phyloP scores from a whole-genome alignment of 441 rosid genomes.

The Populus tomentosa region DNA sequence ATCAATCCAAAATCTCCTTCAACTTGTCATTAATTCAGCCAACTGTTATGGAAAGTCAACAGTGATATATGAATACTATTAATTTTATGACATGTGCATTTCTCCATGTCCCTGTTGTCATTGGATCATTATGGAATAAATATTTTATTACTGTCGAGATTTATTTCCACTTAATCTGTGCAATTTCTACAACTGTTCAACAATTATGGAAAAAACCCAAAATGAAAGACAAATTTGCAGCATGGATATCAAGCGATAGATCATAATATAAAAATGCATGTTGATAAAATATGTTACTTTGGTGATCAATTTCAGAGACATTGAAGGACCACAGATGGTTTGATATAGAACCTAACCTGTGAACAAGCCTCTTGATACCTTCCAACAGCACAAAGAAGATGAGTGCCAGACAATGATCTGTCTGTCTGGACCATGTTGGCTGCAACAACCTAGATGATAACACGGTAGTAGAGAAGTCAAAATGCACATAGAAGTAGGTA shows the following conservation, averaged over 20 bases:
- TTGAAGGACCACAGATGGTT: neutral
- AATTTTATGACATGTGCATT: neutral
- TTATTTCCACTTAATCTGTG: neutral
- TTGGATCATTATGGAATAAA: neutral
- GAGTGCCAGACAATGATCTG: constrained; percentile 84
- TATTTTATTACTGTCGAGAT: neutral
- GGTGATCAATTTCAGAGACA: neutral
- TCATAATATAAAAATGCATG: too few relatives aligned
- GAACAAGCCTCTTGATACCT: constrained; percentile 99
- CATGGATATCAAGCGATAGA: neutral
- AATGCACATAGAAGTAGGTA: constrained; percentile 3
- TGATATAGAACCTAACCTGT: constrained; percentile 54
- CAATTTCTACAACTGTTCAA: neutral
- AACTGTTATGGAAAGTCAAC: neutral
- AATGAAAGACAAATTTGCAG: too few relatives aligned
- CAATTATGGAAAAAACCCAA: neutral
- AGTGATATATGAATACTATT: neutral
- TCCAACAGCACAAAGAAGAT: constrained; percentile 97
- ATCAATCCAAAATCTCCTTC: too few relatives aligned
- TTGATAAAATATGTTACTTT: neutral
- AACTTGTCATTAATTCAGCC: neutral
- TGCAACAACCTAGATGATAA: constrained; percentile 74
- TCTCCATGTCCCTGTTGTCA: neutral
- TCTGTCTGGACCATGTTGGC: constrained; percentile 98
- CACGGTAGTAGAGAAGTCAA: constrained; percentile 2